Conservation (phyloP, 2,329 filamentous ascomycete genomes). For the Ceratocystis albifundus region DNA sequence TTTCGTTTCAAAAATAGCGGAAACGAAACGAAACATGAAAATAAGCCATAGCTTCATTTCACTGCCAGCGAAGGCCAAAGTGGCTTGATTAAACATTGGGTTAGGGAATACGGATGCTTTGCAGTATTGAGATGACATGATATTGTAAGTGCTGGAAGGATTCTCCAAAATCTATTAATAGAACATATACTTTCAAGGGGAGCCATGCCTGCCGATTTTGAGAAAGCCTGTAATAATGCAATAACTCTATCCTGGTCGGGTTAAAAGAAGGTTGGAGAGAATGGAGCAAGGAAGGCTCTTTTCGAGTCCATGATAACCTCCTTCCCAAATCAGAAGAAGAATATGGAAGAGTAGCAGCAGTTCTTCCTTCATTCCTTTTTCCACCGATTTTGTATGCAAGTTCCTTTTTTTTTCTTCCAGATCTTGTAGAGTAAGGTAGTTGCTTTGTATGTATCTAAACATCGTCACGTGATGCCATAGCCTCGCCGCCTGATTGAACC, state of each 20-base stretch:
- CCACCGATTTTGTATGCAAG: too few relatives aligned
- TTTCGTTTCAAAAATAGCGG: not conserved
- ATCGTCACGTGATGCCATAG: not conserved
- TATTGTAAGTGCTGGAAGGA: not conserved
- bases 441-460: not conserved
- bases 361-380: too few relatives aligned
- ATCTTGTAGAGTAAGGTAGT: too few relatives aligned
- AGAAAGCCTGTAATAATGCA: not conserved
- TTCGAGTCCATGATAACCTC: not conserved
- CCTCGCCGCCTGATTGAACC: not conserved
- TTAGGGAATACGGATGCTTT: not conserved
- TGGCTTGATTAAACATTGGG: not conserved
- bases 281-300: not conserved
- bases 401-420: too few relatives aligned
- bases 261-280: not conserved
- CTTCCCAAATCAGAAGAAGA: not conserved
- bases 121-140: not conserved
- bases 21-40: conserved; percentile 2
- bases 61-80: not conserved
- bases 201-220: not conserved
- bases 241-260: not conserved
- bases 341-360: not conserved
- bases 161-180: not conserved
- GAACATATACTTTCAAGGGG: not conserved
- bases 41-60: not conserved